phyloP scores from a whole-genome alignment of 1,284 basidiomycete species.

The Trichosporon faecale region DNA sequence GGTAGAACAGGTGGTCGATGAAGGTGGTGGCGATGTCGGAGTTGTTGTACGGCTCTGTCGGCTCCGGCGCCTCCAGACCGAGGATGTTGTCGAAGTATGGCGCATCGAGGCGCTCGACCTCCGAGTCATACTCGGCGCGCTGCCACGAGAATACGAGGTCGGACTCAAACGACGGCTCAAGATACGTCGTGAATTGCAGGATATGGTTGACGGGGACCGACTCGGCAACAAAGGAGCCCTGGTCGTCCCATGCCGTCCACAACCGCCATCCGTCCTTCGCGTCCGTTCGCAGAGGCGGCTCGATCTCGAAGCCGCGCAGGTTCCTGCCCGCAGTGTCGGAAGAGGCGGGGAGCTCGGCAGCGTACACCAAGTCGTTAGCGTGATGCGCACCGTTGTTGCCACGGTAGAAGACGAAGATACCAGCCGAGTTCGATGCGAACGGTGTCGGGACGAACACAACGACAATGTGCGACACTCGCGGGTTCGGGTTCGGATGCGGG shows the following conservation, averaged over 20 bases:
- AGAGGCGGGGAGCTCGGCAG: slow-evolving; percentile 39
- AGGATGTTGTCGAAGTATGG: slow-evolving; percentile 79
- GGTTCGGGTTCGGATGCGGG: slow-evolving; percentile 33
- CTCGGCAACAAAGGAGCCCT: slow-evolving; percentile 32
- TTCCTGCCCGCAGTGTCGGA: slow-evolving; percentile 32
- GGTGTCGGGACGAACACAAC: slow-evolving; percentile 48
- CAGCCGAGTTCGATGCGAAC: slow-evolving; percentile 34
- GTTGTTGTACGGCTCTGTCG: slow-evolving; percentile 39
- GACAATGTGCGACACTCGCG: slow-evolving; percentile 46
- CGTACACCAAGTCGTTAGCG: slow-evolving; percentile 39
- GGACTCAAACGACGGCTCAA: slow-evolving; percentile 25
- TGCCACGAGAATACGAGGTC: slow-evolving; percentile 42
- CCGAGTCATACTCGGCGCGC: slow-evolving; percentile 21
- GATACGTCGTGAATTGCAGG: slow-evolving; percentile 41
- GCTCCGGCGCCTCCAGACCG: slow-evolving; percentile 61
- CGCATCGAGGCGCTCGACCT: slow-evolving; percentile 72
- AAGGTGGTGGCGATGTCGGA: slow-evolving; percentile 63
- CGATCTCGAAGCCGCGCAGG: slow-evolving; percentile 51
- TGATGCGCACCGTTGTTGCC: slow-evolving; percentile 30
- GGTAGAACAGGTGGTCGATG: slow-evolving; percentile 74
- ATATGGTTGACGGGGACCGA: slow-evolving; percentile 38
- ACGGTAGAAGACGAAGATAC: slow-evolving; percentile 50
- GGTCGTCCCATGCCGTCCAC: slow-evolving; percentile 53
- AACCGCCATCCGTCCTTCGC: slow-evolving; percentile 48
- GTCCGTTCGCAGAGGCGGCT: slow-evolving; percentile 33